Evolutionary conservation across 805 yeast species (phyloP), one percentile per base, ranked within the genome.

Genomic region (Saccharomycopsis amapae): DNA sequence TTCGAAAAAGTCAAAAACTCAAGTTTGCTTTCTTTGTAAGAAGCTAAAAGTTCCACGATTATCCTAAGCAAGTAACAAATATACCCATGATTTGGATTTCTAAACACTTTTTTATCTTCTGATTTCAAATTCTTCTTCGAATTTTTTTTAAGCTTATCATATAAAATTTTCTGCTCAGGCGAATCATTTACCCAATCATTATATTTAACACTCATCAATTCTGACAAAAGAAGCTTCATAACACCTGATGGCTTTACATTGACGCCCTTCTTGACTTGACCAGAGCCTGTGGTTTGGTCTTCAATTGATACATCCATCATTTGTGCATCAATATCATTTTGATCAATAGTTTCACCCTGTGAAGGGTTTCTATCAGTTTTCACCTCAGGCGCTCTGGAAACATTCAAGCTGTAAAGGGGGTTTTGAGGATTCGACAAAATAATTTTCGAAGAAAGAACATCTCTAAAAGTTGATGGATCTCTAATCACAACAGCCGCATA

Each of bases 1-100:
- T 79, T 81, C 1, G 90, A 78, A 54, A 76, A 89, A 0, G 90
- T 79, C 46, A 88, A 64, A 56, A 89, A 83, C 55, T 88, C 96
- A 41, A 84, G 71, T 59, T 89, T 89, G 42, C 88, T 76, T 51
- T 79, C 81, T 51, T 80, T 82, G 59, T 88, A 89, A 1, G 96
- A 84, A 1, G 80, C 75, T 5, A 89, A 61, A 5, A 87, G 63
- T 54, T 89, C 97, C 0, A 79, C 72, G 33, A 88, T 61, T 0
- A 77, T 63, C 53, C 79, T 85, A 33, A 89, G 63, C 39, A 89
- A 62, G 59, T 81, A 88, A 37, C 81, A 72, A 48, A 79, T 76
- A 55, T 84, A 81, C 0, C 79, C 71, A 61, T 81, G 85, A 25
- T 74, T 69, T 5, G 69, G 65, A 57, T 83, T 84, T 46, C 66